Evolutionary conservation across 768 basidiomycete genomes (phyloP).

Genomic region (Dentipellis sp.): DNA sequence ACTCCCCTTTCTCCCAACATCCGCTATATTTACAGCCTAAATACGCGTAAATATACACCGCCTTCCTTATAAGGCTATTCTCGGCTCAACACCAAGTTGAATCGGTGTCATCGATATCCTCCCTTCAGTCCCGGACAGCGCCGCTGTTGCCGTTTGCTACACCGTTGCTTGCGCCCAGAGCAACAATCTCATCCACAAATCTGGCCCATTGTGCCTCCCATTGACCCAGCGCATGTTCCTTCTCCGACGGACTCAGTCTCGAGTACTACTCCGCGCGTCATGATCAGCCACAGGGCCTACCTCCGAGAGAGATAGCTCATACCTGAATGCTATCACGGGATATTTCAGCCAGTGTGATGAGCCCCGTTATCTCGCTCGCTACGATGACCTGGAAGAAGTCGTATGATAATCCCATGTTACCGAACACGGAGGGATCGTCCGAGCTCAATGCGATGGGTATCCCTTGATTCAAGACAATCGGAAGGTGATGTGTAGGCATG

Average conservation of each 20-base stretch:
- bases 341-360: conserved; percentile 51
- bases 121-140: not conserved
- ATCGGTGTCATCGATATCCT: not conserved
- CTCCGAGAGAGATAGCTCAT: conserved; percentile 14
- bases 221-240: not conserved
- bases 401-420: conserved; percentile 68
- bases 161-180: not conserved
- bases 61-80: not conserved
- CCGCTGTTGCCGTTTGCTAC: not conserved
- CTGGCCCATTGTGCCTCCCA: conserved; percentile 6
- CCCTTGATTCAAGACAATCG: conserved; percentile 62
- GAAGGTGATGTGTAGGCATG: conserved; percentile 74
- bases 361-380: conserved; percentile 55
- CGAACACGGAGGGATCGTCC: conserved; percentile 72
- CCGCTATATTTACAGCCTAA: conserved; percentile 4
- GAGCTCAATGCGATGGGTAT: conserved; percentile 63
- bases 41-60: not conserved
- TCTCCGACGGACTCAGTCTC: conserved; percentile 1
- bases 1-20: not conserved
- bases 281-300: not conserved
- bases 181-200: conserved; percentile 1
- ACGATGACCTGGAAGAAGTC: conserved; percentile 78
- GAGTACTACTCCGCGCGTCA: conserved; percentile 5
- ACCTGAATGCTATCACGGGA: conserved; percentile 59
- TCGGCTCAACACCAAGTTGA: not conserved